Conservation (phyloP, 225 moss, liverwort and hornwort genomes). For the Thuidium tamariscinum region DNA sequence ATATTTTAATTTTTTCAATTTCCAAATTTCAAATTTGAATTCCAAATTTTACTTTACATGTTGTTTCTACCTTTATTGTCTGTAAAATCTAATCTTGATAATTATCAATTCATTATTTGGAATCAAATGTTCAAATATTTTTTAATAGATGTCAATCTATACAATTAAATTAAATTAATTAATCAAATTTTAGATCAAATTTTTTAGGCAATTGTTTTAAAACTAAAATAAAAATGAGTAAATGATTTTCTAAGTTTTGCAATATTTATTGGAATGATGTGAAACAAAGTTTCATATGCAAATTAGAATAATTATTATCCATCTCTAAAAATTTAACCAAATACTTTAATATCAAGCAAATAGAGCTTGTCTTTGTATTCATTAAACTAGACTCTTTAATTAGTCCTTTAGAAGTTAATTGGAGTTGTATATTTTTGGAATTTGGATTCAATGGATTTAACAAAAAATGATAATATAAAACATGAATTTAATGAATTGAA, state of each 20-base stretch:
- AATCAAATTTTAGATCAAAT: too few relatives aligned
- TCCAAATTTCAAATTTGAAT: not conserved
- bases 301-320: not conserved
- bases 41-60: not conserved
- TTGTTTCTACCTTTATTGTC: too few relatives aligned
- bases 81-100: rapidly evolving
- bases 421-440: rapidly evolving
- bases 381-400: too few relatives aligned
- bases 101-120: not conserved
- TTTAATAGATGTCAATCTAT: not conserved
- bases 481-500: not conserved
- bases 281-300: not conserved
- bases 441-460: not conserved
- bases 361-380: rapidly evolving
- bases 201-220: too few relatives aligned
- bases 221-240: too few relatives aligned
- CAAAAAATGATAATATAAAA: not conserved
- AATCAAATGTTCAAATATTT: not conserved
- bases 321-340: not conserved
- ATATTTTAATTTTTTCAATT: rapidly evolving
- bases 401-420: not conserved
- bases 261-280: not conserved
- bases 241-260: too few relatives aligned
- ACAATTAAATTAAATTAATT: too few relatives aligned
- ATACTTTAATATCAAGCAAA: not conserved